Conservation (phyloP, 139 green algal species). For the Tetradesmus obliquus region DNA sequence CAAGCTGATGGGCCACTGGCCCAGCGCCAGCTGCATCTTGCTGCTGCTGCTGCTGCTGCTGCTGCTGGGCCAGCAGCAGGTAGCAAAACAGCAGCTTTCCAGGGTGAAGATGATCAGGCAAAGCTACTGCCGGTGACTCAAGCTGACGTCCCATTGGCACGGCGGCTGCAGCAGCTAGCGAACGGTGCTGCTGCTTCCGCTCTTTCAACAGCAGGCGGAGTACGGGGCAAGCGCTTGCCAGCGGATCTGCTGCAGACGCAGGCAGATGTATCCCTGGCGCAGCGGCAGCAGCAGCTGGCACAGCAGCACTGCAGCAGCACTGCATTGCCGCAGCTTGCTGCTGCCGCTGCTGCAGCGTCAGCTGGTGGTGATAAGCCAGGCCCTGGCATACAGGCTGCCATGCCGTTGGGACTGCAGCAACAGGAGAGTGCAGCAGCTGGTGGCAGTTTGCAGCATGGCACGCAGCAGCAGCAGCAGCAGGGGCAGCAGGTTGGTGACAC, state of each 20-base stretch:
- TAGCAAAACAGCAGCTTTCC: not conserved
- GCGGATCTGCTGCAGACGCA: not conserved
- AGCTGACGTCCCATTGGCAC: not conserved
- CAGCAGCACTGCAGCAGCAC: not conserved
- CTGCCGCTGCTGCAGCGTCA: constrained; percentile 30
- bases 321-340: not conserved
- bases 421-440: no score
- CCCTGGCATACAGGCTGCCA: no score
- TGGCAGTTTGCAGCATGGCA: not conserved
- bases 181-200: not conserved
- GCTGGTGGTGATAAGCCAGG: not conserved
- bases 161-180: not conserved
- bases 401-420: no score
- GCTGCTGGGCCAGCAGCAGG: no score
- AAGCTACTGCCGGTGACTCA: not conserved
- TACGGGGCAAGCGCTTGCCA: not conserved
- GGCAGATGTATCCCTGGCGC: not conserved
- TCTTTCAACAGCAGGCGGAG: not conserved
- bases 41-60: not conserved
- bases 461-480: constrained; percentile 30
- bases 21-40: not conserved
- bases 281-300: not conserved
- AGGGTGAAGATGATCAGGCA: not conserved
- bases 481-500: not conserved
- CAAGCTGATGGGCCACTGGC: not conserved